A percentile compares a stretch with the other conserved stretches of the same genome.
Conservation (phyloP, 139 green algal genomes). For the Bryopsis sp. region DNA sequence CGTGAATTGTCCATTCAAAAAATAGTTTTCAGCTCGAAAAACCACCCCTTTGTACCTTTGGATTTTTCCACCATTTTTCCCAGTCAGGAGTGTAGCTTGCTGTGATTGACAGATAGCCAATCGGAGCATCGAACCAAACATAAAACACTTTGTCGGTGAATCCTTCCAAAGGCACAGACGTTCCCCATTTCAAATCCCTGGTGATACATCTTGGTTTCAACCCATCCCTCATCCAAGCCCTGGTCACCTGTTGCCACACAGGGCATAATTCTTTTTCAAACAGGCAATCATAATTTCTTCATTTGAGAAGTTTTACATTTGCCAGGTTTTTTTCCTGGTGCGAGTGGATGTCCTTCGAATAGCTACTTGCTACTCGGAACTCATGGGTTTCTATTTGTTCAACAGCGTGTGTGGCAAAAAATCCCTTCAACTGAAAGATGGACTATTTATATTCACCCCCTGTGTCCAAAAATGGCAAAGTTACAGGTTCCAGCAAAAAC, state of each 20-base stretch:
- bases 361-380: no score
- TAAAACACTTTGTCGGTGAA: constrained; percentile 94
- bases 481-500: no score
- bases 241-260: constrained; percentile 59
- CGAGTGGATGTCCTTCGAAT: no score
- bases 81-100: constrained; percentile 81
- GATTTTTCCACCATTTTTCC: constrained; percentile 85
- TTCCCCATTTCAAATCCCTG: constrained; percentile 93
- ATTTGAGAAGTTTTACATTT: no score
- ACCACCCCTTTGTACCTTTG: constrained; percentile 28
- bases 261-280: background rate
- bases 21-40: background rate
- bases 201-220: constrained; percentile 95
- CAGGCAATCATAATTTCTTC: no score
- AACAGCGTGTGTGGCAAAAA: no score
- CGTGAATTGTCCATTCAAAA: no score
- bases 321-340: no score
- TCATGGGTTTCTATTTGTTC: no score
- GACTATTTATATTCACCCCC: no score
- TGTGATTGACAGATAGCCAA: constrained; percentile 97
- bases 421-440: no score
- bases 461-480: no score
- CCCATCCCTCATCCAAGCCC: constrained; percentile 90
- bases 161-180: constrained; percentile 75
- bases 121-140: constrained; percentile 97